Base-by-base conservation (phyloP, 169 alveolate genomes). In the Cryptosporidium ryanae region DNA sequence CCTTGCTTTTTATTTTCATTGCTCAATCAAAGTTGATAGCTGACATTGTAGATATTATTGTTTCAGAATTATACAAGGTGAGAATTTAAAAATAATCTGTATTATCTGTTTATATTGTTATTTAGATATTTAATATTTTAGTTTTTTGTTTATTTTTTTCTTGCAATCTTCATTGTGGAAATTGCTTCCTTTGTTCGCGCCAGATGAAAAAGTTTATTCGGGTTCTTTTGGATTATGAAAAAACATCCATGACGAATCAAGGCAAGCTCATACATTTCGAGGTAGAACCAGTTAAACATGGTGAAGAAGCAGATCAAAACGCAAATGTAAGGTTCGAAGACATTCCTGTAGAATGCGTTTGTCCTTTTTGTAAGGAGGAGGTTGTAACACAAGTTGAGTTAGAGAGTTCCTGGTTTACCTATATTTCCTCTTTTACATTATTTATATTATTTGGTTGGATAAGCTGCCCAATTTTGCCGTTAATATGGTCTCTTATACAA, bases 291-390 rank as follows among this genome's bases (percentile, higher is more conserved):
- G 87, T 76, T 23, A 76, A 76, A 13, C 87, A 76, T 32, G 52
- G 71, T 29, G 87, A 76, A 7, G 71, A 59, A 23, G 57, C 21
- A 23, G 71, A 76, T 17, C 61, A 32, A 21, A 76, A 76, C 46
- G 64, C 87, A 23, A 48, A 59, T 43, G 25, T 76, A 23, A 76
- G 63, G 43, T 76, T 76, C 25, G 87, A 76, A 70, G 87, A 76
- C 48, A 59, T 43, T 12, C 91, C 91, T 12, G 91, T 83, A 34
- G 82, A 83, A 31, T 83, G 91, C 21, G 64, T 61, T 38, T 83
- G 91, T 65, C 91, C 91, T 12, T 83, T 83, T 21, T 83, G 91
- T 49, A 61, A 49, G 29, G 91, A 70, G 25, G 91, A 83, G 34
- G 64, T 83, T 63, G 84, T 81, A n/a, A 83, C 91, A 13, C 84